These are phyloP conservation scores for Hyphochytrium catenoides DNA, from an alignment of 352 stramenopile species.

Conservation along the genomic window DNA sequence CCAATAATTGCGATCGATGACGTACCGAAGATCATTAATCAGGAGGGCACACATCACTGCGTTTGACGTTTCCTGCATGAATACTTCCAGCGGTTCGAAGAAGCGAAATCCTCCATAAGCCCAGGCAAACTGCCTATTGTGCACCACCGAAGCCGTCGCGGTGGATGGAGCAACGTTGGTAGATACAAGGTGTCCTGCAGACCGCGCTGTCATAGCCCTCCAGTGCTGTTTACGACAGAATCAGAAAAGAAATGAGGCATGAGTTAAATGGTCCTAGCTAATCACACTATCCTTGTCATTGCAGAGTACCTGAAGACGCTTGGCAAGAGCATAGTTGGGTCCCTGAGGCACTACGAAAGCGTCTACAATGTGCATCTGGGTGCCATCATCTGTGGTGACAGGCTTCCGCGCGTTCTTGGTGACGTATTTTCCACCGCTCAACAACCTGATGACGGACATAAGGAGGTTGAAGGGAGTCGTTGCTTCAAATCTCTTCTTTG, in stretches of 20 bases:
- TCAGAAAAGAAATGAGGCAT: too few species aligned
- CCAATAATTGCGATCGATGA: constrained; percentile 12
- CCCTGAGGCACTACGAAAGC: constrained; percentile 49
- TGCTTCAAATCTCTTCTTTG: too few species aligned
- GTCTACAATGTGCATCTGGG: constrained; percentile 24
- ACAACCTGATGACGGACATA: constrained; percentile 17
- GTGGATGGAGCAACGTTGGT: constrained; percentile 67
- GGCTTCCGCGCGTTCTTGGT: constrained; percentile 21
- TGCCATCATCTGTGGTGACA: constrained; percentile 10
- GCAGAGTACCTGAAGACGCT: too few species aligned
- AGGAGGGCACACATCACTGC: constrained; percentile 39
- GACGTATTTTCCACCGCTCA: constrained; percentile 22
- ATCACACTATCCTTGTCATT: too few species aligned
- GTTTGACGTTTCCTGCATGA: constrained; percentile 35
- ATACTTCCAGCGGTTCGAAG: constrained; percentile 39
- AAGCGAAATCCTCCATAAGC: constrained; percentile 46
- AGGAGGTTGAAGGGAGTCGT: too few species aligned
- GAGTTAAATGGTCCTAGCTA: too few species aligned
- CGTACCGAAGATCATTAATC: constrained; percentile 24
- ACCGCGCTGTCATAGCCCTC: constrained; percentile 36
- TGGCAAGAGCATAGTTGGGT: constrained; percentile 63
- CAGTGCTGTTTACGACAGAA: too few species aligned
- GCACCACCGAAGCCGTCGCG: constrained; percentile 37
- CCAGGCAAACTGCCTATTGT: constrained; percentile 39
- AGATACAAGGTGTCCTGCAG: constrained; percentile 42